phyloP scores from a whole-genome alignment of 2,329 filamentous ascomycete genomes.

The Botryotinia convoluta region DNA sequence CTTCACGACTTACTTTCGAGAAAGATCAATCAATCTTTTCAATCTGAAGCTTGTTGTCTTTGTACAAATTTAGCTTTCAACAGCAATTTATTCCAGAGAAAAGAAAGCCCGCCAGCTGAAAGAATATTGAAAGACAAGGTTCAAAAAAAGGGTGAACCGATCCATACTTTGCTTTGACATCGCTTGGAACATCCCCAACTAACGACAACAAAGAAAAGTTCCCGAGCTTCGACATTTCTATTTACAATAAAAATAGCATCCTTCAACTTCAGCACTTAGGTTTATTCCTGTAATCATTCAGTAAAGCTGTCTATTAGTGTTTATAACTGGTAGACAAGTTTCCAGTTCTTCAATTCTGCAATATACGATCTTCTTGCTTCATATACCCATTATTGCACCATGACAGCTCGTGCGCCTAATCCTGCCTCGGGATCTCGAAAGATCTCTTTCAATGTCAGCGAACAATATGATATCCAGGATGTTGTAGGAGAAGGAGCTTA shows the following conservation, averaged over 20 bases:
- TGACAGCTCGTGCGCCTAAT: slow-evolving; percentile 50
- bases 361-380: not conserved
- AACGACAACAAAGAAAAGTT: slow-evolving; percentile 20
- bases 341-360: slow-evolving; percentile 6
- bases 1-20: not conserved
- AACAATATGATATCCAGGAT: slow-evolving; percentile 99
- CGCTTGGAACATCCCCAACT: slow-evolving; percentile 5
- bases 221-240: slow-evolving; percentile 3
- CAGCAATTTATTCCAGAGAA: not conserved
- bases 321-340: slow-evolving; percentile 6
- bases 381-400: slow-evolving; percentile 21
- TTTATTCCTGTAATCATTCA: slow-evolving; percentile 4
- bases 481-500: slow-evolving; percentile 98
- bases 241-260: not conserved
- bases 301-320: not conserved
- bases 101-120: not conserved
- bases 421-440: slow-evolving; percentile 67
- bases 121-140: slow-evolving; percentile 3
- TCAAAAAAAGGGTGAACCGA: slow-evolving; percentile 1
- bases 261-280: not conserved
- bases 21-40: not conserved
- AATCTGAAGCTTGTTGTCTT: not conserved
- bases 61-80: not conserved
- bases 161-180: slow-evolving; percentile 20
- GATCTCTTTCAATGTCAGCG: slow-evolving; percentile 99